phyloP scores from a whole-genome alignment of 768 basidiomycete genomes.

The Boletus vermiculosoides region DNA sequence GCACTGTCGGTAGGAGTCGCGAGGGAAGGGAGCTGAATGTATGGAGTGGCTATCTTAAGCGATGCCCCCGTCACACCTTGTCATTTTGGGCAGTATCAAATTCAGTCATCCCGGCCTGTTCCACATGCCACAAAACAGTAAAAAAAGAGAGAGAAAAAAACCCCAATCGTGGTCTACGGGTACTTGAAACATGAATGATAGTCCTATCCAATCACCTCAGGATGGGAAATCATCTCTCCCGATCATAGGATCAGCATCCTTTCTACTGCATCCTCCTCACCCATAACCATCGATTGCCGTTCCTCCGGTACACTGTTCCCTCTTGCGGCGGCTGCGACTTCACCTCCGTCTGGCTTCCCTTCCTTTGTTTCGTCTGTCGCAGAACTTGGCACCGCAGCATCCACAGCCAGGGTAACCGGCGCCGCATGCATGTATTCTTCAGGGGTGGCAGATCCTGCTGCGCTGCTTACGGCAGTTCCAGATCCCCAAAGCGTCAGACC shows the following conservation, averaged over 20 bases:
- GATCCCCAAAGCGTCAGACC: constrained; percentile 52
- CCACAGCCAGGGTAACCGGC: background rate
- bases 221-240: background rate
- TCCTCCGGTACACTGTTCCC: background rate
- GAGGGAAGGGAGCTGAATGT: constrained; percentile 17
- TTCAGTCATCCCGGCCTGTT: background rate
- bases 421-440: background rate
- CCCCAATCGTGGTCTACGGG: background rate
- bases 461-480: background rate
- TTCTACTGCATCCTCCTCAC: constrained; percentile 25
- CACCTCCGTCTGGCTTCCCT: background rate
- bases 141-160: background rate
- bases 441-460: background rate
- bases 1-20: constrained; percentile 2
- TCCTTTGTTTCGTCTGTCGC: background rate
- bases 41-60: constrained; percentile 19
- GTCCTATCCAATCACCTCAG: background rate
- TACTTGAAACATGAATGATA: background rate
- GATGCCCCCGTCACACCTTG: constrained; percentile 12
- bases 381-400: background rate
- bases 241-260: constrained; percentile 18
- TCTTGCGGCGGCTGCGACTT: background rate
- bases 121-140: background rate
- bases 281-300: background rate
- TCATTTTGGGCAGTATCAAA: constrained; percentile 5